Conservation (phyloP, 441 rosid species). For the Hypseocharis bilobata region DNA sequence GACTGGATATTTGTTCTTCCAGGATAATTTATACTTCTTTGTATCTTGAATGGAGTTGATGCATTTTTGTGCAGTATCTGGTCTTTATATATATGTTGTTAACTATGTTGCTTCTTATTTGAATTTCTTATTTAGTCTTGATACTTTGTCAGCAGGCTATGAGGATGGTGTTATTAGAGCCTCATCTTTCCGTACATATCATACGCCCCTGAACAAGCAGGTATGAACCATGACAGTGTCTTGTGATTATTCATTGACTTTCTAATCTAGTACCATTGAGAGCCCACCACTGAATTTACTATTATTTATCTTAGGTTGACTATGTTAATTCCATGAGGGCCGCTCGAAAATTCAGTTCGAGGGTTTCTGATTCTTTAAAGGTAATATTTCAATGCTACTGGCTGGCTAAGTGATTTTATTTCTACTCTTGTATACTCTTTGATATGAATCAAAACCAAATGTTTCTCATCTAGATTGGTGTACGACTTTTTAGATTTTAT, state of each 20-base stretch:
- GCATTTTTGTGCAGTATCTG: background rate
- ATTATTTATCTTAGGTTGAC: slow-evolving; percentile 47
- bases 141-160: slow-evolving; percentile 42
- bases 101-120: background rate
- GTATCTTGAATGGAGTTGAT: background rate
- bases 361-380: slow-evolving; percentile 75
- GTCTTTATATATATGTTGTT: background rate
- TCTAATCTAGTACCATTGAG: background rate
- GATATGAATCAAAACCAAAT: slow-evolving; percentile 4
- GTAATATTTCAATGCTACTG: slow-evolving; percentile 28
- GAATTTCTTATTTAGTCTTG: background rate
- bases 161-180: slow-evolving; percentile 71
- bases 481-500: slow-evolving; percentile 1
- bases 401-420: background rate
- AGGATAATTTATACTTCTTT: background rate
- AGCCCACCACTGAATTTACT: slow-evolving; percentile 8
- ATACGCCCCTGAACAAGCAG: slow-evolving; percentile 94
- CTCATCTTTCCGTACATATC: slow-evolving; percentile 97
- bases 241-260: slow-evolving; percentile 6
- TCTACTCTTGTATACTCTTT: slow-evolving; percentile 1
- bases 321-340: slow-evolving; percentile 85
- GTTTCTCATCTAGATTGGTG: slow-evolving; percentile 10
- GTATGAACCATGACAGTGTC: slow-evolving; percentile 27
- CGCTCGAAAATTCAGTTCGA: slow-evolving; percentile 72
- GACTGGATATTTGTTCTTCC: slow-evolving; percentile 15